Conservation (phyloP, 495 filamentous ascomycete genomes). For the Penicillium lividum region DNA sequence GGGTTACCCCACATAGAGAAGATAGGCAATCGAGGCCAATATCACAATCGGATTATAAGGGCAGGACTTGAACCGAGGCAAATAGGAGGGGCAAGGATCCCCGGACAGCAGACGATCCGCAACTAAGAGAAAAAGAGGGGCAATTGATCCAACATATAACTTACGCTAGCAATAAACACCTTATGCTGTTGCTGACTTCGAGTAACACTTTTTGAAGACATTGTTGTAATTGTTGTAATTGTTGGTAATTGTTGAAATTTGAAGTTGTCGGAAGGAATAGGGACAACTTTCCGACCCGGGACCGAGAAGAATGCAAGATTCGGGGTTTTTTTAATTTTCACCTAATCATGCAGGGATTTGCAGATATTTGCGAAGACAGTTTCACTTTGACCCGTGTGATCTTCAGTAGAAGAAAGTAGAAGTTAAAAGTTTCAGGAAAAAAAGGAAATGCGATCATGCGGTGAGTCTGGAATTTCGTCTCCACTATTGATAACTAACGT, state of each 20-base stretch:
- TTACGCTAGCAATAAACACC: constrained; percentile 33
- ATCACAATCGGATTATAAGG: not conserved
- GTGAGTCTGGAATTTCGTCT: constrained; percentile 24
- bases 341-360: constrained; percentile 3
- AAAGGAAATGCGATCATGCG: constrained; percentile 17
- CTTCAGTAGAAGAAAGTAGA: constrained; percentile 3
- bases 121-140: constrained; percentile 1
- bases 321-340: not conserved
- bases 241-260: no score
- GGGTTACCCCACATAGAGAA: no score
- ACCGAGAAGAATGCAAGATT: constrained; percentile 11
- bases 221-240: constrained; percentile 3
- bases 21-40: not conserved
- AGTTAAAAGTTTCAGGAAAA: constrained; percentile 3
- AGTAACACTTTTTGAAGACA: constrained; percentile 25
- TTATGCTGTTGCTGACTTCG: constrained; percentile 29
- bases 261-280: constrained; percentile 25
- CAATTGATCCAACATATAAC: constrained; percentile 6
- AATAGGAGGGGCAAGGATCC: constrained; percentile 17
- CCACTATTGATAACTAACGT: constrained; percentile 24
- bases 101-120: constrained; percentile 2
- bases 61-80: constrained; percentile 16
- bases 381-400: no score
- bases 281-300: constrained; percentile 24
- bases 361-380: not conserved